phyloP scores from a whole-genome alignment of 305 asterid species.

The Striga hermonthica region DNA sequence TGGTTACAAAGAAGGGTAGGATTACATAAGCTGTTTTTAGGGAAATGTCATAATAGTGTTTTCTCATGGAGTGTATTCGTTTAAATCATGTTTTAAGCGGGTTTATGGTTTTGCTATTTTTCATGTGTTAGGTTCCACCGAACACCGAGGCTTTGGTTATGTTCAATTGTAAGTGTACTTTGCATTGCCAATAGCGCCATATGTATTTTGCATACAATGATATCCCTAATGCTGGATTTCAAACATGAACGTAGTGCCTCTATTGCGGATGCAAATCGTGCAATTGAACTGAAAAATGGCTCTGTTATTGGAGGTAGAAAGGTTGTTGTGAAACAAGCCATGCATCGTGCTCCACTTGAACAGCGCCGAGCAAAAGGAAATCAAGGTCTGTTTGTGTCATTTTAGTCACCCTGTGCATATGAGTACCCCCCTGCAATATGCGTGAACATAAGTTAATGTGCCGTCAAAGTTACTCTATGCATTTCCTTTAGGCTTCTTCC shows the following conservation, averaged over 20 bases:
- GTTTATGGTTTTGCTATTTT: conserved; percentile 12
- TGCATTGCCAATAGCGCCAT: background rate
- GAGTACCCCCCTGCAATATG: background rate
- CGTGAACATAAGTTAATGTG: conserved; percentile 1
- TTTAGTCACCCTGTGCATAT: background rate
- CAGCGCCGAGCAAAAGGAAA: conserved; percentile 61
- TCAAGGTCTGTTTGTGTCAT: conserved; percentile 51
- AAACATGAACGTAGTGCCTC: conserved; percentile 53
- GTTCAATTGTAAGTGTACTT: conserved; percentile 75
- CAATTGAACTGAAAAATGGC: conserved; percentile 77
- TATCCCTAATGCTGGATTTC: conserved; percentile 28
- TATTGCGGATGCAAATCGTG: conserved; percentile 76
- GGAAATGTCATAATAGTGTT: background rate
- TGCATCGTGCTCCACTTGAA: conserved; percentile 77
- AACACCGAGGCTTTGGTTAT: conserved; percentile 92
- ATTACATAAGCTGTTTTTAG: background rate
- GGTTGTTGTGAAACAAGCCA: conserved; percentile 75
- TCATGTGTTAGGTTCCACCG: conserved; percentile 55
- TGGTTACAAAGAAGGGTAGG: conserved; percentile 78
- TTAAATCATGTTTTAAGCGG: background rate
- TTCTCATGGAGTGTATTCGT: background rate
- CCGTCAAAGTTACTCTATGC: background rate
- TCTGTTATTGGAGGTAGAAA: conserved; percentile 74
- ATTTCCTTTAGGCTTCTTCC: conserved; percentile 9
- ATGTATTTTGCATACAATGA: conserved; percentile 5